Conservation (phyloP, 2,329 filamentous ascomycete species). For the Xylariaceae sp. region DNA sequence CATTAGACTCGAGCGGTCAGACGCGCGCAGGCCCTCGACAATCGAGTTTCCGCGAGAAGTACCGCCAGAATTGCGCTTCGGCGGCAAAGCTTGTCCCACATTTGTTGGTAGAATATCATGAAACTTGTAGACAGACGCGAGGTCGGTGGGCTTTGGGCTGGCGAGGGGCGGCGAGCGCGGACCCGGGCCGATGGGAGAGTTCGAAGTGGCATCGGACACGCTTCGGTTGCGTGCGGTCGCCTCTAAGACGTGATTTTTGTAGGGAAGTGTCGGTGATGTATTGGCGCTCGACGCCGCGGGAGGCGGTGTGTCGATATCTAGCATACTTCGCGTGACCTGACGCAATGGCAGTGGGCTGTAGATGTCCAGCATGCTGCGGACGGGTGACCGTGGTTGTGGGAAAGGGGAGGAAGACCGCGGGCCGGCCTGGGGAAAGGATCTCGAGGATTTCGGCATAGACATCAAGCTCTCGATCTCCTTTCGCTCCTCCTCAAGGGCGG, state of each 20-base stretch:
- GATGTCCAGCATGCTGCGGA: constrained; percentile 64
- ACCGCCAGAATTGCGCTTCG: constrained; percentile 35
- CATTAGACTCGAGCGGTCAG: constrained; percentile 47
- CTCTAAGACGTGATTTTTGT: constrained; percentile 32
- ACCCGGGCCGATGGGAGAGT: constrained; percentile 40
- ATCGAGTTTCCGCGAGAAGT: constrained; percentile 40
- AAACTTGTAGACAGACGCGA: constrained; percentile 57
- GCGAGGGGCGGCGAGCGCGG: constrained; percentile 33
- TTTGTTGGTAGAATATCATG: constrained; percentile 53
- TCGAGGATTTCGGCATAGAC: constrained; percentile 24
- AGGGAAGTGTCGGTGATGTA: constrained; percentile 44
- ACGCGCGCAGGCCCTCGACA: constrained; percentile 51
- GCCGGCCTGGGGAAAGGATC: constrained; percentile 45
- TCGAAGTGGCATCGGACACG: constrained; percentile 51
- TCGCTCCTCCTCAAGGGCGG: constrained; percentile 35
- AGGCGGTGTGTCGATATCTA: constrained; percentile 43
- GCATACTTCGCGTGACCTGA: constrained; percentile 48
- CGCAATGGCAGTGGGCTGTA: constrained; percentile 37
- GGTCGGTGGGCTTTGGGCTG: constrained; percentile 35
- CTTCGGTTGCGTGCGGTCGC: constrained; percentile 44
- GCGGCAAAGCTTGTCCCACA: constrained; percentile 44
- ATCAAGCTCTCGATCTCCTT: constrained; percentile 34
- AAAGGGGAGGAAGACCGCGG: constrained; percentile 19
- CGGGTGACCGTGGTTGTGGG: constrained; percentile 37
- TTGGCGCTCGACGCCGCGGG: constrained; percentile 41